Percentiles rank a stretch among this genome's conserved stretches.
phyloP scores from a whole-genome alignment of 805 yeast genomes.

The Kluyveromyces dobzhanskii region DNA sequence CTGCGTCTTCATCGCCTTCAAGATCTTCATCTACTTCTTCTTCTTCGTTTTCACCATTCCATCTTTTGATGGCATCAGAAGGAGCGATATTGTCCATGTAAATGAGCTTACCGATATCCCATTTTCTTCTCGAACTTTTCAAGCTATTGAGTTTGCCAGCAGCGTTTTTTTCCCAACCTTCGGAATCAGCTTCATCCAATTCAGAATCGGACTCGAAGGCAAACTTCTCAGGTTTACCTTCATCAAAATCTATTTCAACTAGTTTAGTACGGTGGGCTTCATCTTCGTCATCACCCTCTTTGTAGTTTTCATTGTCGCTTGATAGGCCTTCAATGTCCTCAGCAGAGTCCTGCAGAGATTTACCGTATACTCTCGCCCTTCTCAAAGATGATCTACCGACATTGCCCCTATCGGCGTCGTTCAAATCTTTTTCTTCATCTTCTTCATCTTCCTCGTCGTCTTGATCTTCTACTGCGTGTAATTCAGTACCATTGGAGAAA shows the following conservation, averaged over 20 bases:
- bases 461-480: conserved; percentile 37
- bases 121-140: conserved; percentile 38
- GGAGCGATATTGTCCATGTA: conserved; percentile 76
- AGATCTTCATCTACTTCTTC: conserved; percentile 36
- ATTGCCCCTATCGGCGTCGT: conserved; percentile 28
- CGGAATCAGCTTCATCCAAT: conserved; percentile 32
- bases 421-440: conserved; percentile 17
- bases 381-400: conserved; percentile 63
- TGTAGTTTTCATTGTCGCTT: conserved; percentile 36
- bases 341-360: conserved; percentile 37
- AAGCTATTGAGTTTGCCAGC: conserved; percentile 58
- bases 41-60: conserved; percentile 47
- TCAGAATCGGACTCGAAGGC: conserved; percentile 48
- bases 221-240: conserved; percentile 30
- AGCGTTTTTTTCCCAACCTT: conserved; percentile 31
- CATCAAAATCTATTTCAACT: conserved; percentile 42
- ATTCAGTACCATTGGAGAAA: conserved; percentile 53
- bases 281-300: conserved; percentile 34
- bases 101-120: conserved; percentile 76
- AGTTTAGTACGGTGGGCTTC: conserved; percentile 33
- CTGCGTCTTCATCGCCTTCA: conserved; percentile 35
- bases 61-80: conserved; percentile 58
- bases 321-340: conserved; percentile 39
- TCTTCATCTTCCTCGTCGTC: conserved; percentile 32
- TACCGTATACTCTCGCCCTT: conserved; percentile 50